Conservation (phyloP, 225 moss, liverwort and hornwort genomes). For the Straminergon stramineum region DNA sequence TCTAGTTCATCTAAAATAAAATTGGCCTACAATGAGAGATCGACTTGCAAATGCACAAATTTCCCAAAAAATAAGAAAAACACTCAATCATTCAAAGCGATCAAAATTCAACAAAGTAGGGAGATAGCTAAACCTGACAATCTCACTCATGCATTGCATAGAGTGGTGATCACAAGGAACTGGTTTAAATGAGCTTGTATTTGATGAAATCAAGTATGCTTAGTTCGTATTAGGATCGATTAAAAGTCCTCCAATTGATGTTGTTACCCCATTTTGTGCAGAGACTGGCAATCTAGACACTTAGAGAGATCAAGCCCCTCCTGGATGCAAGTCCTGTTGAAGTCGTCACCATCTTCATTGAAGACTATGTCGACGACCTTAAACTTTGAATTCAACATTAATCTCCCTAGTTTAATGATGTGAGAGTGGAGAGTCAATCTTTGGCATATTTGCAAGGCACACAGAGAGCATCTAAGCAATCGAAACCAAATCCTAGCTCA, state of each 20-base stretch:
- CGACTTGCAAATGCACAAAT: neutral
- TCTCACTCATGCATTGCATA: neutral
- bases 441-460: too few species aligned
- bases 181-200: neutral
- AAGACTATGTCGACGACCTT: constrained; percentile 51
- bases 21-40: neutral
- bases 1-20: neutral
- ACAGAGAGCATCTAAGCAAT: too few species aligned
- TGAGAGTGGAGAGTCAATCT: too few species aligned
- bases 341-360: constrained; percentile 76
- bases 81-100: neutral
- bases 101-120: neutral
- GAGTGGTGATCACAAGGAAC: neutral
- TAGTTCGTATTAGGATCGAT: neutral
- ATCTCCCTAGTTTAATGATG: too few species aligned
- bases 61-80: neutral
- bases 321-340: constrained; percentile 56
- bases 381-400: too few species aligned
- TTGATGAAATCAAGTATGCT: neutral
- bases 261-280: neutral
- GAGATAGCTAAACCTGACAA: neutral
- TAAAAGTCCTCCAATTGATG: neutral
- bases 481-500: too few species aligned
- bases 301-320: constrained; percentile 51
- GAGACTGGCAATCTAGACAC: constrained; percentile 56